These are phyloP conservation scores for Citrullus colocynthis DNA, from an alignment of 306 rosid genomes.

Conservation along the genomic window DNA sequence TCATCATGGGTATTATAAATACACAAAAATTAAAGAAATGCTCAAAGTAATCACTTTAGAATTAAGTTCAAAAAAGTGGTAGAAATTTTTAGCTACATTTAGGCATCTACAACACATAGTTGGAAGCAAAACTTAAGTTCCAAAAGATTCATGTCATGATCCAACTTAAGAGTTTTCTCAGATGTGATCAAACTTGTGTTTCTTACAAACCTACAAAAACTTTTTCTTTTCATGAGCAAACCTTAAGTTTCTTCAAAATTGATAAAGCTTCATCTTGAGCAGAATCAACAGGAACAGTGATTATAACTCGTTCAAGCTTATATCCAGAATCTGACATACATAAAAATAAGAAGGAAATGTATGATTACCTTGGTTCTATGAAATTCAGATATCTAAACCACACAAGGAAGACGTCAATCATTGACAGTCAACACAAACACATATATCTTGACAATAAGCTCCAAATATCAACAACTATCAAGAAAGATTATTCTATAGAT, in stretches of 20 bases:
- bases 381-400: not conserved
- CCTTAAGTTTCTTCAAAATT: slow-evolving; percentile 65
- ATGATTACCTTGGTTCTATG: not conserved
- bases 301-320: slow-evolving; percentile 40
- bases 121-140: not conserved
- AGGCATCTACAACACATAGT: not conserved
- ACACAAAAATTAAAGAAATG: not conserved
- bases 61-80: not conserved
- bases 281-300: slow-evolving; percentile 57
- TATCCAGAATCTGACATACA: slow-evolving; percentile 20
- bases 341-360: slow-evolving; percentile 1
- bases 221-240: slow-evolving; percentile 14
- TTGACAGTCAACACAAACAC: not conserved
- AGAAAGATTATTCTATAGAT: not conserved
- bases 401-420: not conserved
- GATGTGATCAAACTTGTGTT: not conserved
- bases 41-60: not conserved
- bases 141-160: not conserved
- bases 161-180: not conserved
- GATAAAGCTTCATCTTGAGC: slow-evolving; percentile 73
- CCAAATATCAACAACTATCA: not conserved
- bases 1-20: not conserved
- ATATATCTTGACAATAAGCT: not conserved
- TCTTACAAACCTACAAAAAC: not conserved
- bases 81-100: not conserved